A percentile compares a stretch with the other conserved stretches of the same genome.
phyloP scores from a whole-genome alignment of 2,329 filamentous ascomycete genomes.

The Calonectria montana region DNA sequence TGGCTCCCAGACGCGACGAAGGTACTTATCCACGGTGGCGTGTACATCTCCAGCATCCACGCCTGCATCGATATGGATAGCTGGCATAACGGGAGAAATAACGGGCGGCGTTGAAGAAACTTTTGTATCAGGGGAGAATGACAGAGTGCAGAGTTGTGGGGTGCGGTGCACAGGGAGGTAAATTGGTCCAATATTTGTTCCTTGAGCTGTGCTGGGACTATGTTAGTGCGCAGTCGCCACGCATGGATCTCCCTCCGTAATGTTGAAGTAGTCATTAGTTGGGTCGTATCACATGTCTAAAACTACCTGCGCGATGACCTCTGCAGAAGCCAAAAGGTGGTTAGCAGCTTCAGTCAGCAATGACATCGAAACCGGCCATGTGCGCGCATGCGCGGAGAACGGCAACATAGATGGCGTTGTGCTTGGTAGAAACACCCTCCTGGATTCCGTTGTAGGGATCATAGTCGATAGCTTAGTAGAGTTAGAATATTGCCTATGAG shows the following conservation, averaged over 20 bases:
- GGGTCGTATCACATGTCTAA: conserved; percentile 3
- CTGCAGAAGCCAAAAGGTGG: neutral
- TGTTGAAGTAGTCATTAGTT: conserved; percentile 9
- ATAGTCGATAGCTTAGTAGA: neutral
- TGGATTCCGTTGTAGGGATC: neutral
- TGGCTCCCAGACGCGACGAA: conserved; percentile 3
- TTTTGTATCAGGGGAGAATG: neutral
- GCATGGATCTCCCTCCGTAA: conserved; percentile 2
- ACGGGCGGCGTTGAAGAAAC: neutral
- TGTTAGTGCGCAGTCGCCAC: neutral
- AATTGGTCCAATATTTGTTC: neutral
- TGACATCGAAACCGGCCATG: neutral
- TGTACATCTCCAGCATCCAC: neutral
- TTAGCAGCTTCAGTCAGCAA: neutral
- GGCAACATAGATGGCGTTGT: neutral
- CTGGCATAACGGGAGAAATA: conserved; percentile 15
- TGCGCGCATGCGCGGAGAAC: neutral
- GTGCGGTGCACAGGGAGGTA: neutral
- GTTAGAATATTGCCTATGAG: neutral
- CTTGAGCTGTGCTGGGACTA: neutral
- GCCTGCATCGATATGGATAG: neutral
- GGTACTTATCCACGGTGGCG: neutral
- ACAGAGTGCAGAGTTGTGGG: conserved; percentile 10
- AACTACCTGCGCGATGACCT: neutral
- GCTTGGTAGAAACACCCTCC: neutral